Base-by-base conservation (phyloP, 2,329 filamentous ascomycete species). In the Phialophora chinensis region DNA sequence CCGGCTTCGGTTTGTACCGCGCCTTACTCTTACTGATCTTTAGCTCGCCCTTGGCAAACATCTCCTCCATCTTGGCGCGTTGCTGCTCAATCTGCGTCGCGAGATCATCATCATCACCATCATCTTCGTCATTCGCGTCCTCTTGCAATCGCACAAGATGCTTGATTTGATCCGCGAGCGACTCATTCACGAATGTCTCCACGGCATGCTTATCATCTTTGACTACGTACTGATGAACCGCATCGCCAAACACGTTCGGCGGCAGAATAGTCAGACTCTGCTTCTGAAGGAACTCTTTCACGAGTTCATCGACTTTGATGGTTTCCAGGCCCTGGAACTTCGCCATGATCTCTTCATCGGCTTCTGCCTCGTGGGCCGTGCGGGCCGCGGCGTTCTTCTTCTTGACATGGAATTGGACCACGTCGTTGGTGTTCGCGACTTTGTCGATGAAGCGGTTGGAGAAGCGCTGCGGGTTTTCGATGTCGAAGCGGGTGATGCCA, bases 161-260 rank as follows among this genome's bases (percentile, higher is more conserved):
- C 71, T 88, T 88, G 20, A 93, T 85, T 74, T 93, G 90, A 25
- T 85, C 87, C 2, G 86, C 84, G 2, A 94, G 80, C 14, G 89
- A 90, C 35, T 92, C 89, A 25, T 85, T 86, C 10, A 94, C 89
- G 72, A 94, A 94, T 52, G 88, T 82, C 74, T 93, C 88, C 88
- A 98, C 92, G 2, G 92, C 92, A 73, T 95, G 89, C 75, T 93
- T 96, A 80, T 99, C 95, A 71, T 97, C 92, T 72, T 98, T 98
- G 76, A 93, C 89, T 29, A 99, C 92, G 73, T 95, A 99, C 68
- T 96, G 91, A 55, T 89, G 90, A 4, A 99, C 92, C 0, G 95
- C 95, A 74, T 98, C 93, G 17, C 93, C 91, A 74, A 99, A 97
- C 0, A 90, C 91, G 33, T 93, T 95, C 73, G 97, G 92, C 0